phyloP scores from a whole-genome alignment of 164 flowering plant species.

The Magnolia sinica region DNA sequence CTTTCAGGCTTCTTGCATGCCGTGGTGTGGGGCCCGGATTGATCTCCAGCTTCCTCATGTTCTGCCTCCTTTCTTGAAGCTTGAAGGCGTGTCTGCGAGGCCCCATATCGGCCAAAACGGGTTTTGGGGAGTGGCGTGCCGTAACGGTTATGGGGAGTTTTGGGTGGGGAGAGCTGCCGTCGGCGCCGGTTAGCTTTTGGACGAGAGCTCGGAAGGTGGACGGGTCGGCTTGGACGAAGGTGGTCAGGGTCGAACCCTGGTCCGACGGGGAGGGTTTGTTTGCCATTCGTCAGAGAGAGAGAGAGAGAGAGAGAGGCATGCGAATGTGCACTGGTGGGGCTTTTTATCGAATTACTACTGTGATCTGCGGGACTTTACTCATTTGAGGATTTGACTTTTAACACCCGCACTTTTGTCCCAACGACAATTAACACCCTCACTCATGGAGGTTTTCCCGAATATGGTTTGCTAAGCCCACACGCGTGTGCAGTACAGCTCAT shows the following conservation, averaged over 20 bases:
- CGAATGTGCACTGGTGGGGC: background rate
- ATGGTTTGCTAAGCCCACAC: too few species aligned
- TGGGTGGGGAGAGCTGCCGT: slow-evolving; percentile 13
- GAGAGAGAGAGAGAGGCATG: slow-evolving; percentile 6
- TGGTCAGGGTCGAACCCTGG: slow-evolving; percentile 23
- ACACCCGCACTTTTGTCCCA: background rate
- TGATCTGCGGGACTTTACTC: too few species aligned
- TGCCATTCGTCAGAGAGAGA: background rate
- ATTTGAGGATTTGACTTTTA: background rate
- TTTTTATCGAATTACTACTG: background rate
- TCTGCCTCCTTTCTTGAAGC: slow-evolving; percentile 48
- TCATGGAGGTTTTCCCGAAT: too few species aligned
- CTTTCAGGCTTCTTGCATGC: slow-evolving; percentile 5
- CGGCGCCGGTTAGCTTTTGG: slow-evolving; percentile 47
- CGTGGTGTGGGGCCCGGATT: slow-evolving; percentile 28
- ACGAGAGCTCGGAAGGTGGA: slow-evolving; percentile 43
- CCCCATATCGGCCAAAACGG: slow-evolving; percentile 20
- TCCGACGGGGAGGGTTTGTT: slow-evolving; percentile 4
- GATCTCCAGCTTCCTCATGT: slow-evolving; percentile 41
- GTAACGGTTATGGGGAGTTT: slow-evolving; percentile 28
- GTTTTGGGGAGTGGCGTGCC: background rate
- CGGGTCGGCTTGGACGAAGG: slow-evolving; percentile 54
- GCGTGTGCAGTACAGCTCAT: too few species aligned
- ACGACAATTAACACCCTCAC: too few species aligned
- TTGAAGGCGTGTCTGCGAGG: slow-evolving; percentile 45